Percentiles rank a stretch among this genome's conserved stretches.
phyloP scores from a whole-genome alignment of 768 basidiomycete species.

The Boletus huronensis region DNA sequence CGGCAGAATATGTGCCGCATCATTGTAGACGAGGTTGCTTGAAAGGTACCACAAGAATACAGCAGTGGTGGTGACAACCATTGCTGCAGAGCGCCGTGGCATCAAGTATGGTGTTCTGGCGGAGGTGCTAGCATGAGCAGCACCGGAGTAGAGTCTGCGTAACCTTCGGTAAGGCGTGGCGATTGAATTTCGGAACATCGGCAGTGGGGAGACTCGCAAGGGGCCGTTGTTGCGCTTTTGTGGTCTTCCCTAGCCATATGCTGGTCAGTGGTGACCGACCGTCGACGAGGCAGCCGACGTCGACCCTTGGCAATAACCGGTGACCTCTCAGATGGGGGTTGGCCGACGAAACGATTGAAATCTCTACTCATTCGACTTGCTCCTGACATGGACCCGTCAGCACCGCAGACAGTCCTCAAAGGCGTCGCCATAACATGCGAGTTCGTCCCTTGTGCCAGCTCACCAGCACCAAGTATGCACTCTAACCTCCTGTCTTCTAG shows the following conservation, averaged over 20 bases:
- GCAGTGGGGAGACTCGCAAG: not conserved
- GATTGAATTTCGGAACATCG: conserved; percentile 15
- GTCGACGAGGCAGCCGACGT: no score
- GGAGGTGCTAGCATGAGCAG: not conserved
- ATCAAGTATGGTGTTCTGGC: conserved; percentile 1
- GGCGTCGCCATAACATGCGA: conserved; percentile 73
- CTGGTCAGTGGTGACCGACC: no score
- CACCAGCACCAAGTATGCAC: conserved; percentile 12
- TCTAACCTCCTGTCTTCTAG: conserved; percentile 40
- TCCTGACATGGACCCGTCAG: conserved; percentile 28
- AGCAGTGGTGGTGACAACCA: conserved; percentile 23
- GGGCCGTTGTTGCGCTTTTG: not conserved
- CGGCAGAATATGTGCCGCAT: conserved; percentile 19
- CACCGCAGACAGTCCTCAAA: conserved; percentile 45
- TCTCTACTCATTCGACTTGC: not conserved
- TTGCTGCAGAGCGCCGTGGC: conserved; percentile 11
- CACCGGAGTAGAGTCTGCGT: conserved; percentile 7
- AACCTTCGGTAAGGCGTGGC: conserved; percentile 1
- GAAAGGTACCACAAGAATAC: conserved; percentile 39
- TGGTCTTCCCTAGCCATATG: no score
- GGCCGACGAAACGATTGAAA: not conserved
- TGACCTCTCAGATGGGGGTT: conserved; percentile 2
- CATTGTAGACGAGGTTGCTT: conserved; percentile 35
- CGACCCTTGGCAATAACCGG: not conserved
- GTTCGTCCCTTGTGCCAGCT: conserved; percentile 49